Conservation (phyloP, 768 basidiomycete genomes). For the Tulasnella sp. region DNA sequence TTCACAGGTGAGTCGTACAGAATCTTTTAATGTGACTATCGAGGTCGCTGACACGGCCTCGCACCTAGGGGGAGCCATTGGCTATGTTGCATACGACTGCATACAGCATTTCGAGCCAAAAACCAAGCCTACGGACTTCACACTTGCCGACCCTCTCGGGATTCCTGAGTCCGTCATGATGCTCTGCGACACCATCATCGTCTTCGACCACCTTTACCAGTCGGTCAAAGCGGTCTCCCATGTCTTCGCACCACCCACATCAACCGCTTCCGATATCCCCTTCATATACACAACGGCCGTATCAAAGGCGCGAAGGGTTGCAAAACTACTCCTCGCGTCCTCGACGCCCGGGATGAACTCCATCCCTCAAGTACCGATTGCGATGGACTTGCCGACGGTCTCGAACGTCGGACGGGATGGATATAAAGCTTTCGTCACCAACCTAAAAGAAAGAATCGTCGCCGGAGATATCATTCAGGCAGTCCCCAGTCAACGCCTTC, state of each 20-base stretch:
- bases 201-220: slow-evolving; percentile 96
- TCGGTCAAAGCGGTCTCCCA: slow-evolving; percentile 92
- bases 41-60: not conserved
- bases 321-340: slow-evolving; percentile 46
- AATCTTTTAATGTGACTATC: not conserved
- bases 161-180: slow-evolving; percentile 96
- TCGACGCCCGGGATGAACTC: slow-evolving; percentile 25
- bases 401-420: slow-evolving; percentile 92
- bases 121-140: slow-evolving; percentile 40
- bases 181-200: slow-evolving; percentile 87
- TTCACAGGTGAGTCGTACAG: slow-evolving; percentile 46
- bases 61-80: slow-evolving; percentile 74
- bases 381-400: slow-evolving; percentile 46
- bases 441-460: slow-evolving; percentile 85
- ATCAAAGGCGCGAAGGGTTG: slow-evolving; percentile 67
- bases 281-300: slow-evolving; percentile 86
- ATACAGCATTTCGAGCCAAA: slow-evolving; percentile 95
- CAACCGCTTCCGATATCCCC: slow-evolving; percentile 15
- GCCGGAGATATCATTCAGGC: slow-evolving; percentile 98
- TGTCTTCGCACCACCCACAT: slow-evolving; percentile 60
- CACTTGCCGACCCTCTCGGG: slow-evolving; percentile 61
- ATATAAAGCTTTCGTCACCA: slow-evolving; percentile 83
- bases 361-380: slow-evolving; percentile 44
- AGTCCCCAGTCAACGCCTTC: slow-evolving; percentile 85
- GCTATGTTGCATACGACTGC: slow-evolving; percentile 94